Percentiles rank a stretch among this genome's conserved stretches.
Evolutionary conservation across 768 basidiomycete genomes (phyloP).

Genomic region (Naganishia antarctica): DNA sequence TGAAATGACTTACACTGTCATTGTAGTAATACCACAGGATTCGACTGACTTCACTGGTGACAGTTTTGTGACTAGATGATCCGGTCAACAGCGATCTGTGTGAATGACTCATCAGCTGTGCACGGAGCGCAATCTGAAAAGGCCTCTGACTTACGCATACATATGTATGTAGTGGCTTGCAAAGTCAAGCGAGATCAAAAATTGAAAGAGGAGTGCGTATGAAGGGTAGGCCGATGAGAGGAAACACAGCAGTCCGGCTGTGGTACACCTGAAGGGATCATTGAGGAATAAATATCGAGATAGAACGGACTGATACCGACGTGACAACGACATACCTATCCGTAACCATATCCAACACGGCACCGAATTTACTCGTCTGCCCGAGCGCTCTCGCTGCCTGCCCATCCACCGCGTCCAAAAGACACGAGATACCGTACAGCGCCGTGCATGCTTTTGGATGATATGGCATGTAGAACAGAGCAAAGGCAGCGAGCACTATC

Average conservation of each 20-base stretch:
- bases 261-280: conserved; percentile 70
- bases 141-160: conserved; percentile 71
- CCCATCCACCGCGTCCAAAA: conserved; percentile 93
- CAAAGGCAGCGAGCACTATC: conserved; percentile 79
- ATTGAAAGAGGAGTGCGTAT: conserved; percentile 82
- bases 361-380: conserved; percentile 94
- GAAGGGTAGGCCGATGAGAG: conserved; percentile 81
- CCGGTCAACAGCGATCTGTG: conserved; percentile 88
- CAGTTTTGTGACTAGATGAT: conserved; percentile 83
- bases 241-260: conserved; percentile 89
- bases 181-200: conserved; percentile 94
- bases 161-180: conserved; percentile 99
- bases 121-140: not conserved
- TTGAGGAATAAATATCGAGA: not conserved
- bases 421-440: conserved; percentile 79
- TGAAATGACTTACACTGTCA: conserved; percentile 63
- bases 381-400: conserved; percentile 79
- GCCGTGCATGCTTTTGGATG: conserved; percentile 89
- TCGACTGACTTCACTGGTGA: conserved; percentile 84
- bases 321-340: conserved; percentile 61
- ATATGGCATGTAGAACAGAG: conserved; percentile 87
- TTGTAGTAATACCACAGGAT: conserved; percentile 93
- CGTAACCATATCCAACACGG: conserved; percentile 98
- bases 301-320: not conserved
- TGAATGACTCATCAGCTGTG: not conserved